phyloP scores from a whole-genome alignment of 371 early-diverging fungal species.

The Saksenaea oblongispora region DNA sequence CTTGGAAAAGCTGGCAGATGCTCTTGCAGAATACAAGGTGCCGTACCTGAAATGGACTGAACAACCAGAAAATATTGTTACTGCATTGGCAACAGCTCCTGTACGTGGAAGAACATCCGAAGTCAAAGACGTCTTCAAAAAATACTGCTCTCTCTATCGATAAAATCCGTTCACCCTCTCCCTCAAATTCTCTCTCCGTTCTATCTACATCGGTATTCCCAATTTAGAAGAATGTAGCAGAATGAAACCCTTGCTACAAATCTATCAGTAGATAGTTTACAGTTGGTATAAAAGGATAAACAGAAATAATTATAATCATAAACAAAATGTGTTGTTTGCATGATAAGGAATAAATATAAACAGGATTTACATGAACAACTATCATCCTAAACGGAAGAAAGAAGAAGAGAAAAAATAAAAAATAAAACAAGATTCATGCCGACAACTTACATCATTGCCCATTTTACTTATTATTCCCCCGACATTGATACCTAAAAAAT shows the following conservation, averaged over 20 bases:
- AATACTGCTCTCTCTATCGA: conserved; percentile 54
- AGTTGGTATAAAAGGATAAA: too few relatives aligned
- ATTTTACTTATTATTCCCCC: conserved; percentile 3
- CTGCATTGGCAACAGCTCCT: conserved; percentile 83
- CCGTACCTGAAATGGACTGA: conserved; percentile 78
- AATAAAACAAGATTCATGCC: neutral
- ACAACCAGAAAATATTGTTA: conserved; percentile 84
- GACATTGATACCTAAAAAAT: neutral
- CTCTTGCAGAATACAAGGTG: conserved; percentile 55
- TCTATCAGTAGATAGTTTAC: too few relatives aligned
- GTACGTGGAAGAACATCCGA: conserved; percentile 54
- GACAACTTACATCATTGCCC: neutral
- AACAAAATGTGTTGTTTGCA: too few relatives aligned
- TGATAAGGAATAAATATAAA: too few relatives aligned
- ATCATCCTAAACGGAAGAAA: too few relatives aligned
- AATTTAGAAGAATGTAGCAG: too few relatives aligned
- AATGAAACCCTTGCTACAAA: too few relatives aligned
- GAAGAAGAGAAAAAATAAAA: too few relatives aligned
- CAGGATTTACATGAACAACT: too few relatives aligned
- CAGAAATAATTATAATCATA: too few relatives aligned
- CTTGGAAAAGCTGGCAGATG: conserved; percentile 58
- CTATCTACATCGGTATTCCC: too few relatives aligned
- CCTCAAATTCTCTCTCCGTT: neutral
- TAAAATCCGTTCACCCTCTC: conserved; percentile 6
- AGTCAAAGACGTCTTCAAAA: conserved; percentile 65